A percentile compares a stretch with the other conserved stretches of the same genome.
Evolutionary conservation across 1,284 basidiomycete species (phyloP).

Genomic region (Malassezia psittaci): DNA sequence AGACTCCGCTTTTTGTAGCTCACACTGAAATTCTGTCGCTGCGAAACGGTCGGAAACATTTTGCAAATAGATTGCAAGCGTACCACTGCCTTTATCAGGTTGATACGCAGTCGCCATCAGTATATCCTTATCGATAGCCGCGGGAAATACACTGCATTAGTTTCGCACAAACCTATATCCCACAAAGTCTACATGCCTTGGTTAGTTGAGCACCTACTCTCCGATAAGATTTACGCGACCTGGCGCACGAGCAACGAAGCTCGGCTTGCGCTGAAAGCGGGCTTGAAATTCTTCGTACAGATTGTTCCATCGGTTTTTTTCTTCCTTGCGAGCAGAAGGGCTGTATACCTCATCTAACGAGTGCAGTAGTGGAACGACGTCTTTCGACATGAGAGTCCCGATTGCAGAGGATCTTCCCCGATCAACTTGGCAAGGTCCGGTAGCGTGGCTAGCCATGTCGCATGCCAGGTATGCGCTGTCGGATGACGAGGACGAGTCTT

Average conservation of each 20-base stretch:
- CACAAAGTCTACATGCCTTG: constrained; percentile 38
- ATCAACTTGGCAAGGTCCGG: background rate
- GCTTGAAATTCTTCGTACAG: constrained; percentile 23
- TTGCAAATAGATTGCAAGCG: constrained; percentile 19
- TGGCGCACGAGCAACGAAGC: constrained; percentile 43
- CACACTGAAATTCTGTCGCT: constrained; percentile 22
- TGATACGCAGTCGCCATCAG: constrained; percentile 38
- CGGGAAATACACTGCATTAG: constrained; percentile 29
- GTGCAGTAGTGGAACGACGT: constrained; percentile 32
- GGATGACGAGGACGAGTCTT: constrained; percentile 8
- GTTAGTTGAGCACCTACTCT: constrained; percentile 22
- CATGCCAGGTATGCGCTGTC: constrained; percentile 13
- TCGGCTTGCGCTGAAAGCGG: constrained; percentile 19
- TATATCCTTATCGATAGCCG: constrained; percentile 45
- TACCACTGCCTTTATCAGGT: background rate
- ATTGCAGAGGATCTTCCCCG: background rate
- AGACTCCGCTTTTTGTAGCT: constrained; percentile 16
- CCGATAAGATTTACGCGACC: constrained; percentile 46
- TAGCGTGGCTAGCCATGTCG: constrained; percentile 6
- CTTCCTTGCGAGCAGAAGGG: constrained; percentile 20
- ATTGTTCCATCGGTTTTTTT: constrained; percentile 27
- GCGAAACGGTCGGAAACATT: constrained; percentile 34
- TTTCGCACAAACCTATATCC: constrained; percentile 23
- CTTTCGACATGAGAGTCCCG: constrained; percentile 8
- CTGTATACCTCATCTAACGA: constrained; percentile 35